Base-by-base conservation (phyloP, 2,329 filamentous ascomycete genomes). In the Mycosphaerelloides madeirae region DNA sequence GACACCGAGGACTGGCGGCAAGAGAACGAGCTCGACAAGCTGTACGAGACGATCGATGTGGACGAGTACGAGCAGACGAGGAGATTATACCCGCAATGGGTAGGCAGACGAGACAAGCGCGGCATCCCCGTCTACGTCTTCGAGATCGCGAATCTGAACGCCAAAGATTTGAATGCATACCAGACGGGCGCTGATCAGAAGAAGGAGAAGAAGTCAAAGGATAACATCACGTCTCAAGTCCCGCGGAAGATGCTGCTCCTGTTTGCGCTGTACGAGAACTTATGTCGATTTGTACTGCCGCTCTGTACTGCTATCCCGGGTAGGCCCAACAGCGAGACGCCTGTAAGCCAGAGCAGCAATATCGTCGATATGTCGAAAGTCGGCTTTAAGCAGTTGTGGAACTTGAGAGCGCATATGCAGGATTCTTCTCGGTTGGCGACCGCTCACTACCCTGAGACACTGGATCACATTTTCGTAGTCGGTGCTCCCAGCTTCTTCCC, bases 361-460 rank as follows among this genome's bases (percentile, higher is more conserved):
- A 95, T 97, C 57, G 89, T 96, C 46, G 91, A 97, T 65, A 88
- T 97, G 52, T 85, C 81, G 13, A 83, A 84, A 12, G 90, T 96
- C 19, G 87, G 87, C 5, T 67, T 97, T 65, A 88, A 87, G 72
- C 89, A 94, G 71, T 96, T 96, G 66, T 96, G 91, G 91, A 94
- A 94, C 68, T 69, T 97, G 50, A 93, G 94, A 73, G 72, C 71
- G 18, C 91, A 96, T 67, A 95, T 97, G 89, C 90, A 96, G 70
- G 85, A 89, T 60, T 90, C 90, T 2, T 90, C 85, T 61, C 80
- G 83, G 48, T 74, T 96, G 43, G 91, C 91, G 5, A 96, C 90
- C 3, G 88, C 90, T 4, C 87, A 96, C 69, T 97, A 96, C 65
- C 91, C 91, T 1, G 91, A 97, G 70, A 97, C 90, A 0, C 71